These are phyloP conservation scores for Tephrocybe sp. DNA, from an alignment of 768 basidiomycete species.

Conservation along the genomic window DNA sequence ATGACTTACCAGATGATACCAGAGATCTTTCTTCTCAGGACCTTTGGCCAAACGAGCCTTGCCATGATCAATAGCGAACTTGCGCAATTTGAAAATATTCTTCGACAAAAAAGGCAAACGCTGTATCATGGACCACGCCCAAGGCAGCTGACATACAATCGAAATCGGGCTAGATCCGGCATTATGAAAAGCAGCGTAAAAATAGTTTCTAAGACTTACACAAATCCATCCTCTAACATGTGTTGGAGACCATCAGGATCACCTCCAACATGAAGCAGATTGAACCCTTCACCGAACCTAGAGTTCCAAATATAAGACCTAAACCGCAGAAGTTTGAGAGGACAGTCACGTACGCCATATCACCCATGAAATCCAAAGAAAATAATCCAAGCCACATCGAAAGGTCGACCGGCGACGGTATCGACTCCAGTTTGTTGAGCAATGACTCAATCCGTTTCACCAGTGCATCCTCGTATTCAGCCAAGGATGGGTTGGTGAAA, in stretches of 20 bases:
- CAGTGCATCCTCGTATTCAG: conserved; percentile 36
- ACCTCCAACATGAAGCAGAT: conserved; percentile 36
- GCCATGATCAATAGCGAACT: conserved; percentile 21
- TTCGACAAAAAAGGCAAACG: conserved; percentile 28
- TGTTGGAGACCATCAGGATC: conserved; percentile 18
- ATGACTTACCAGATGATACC: conserved; percentile 40
- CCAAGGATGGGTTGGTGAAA: conserved; percentile 34
- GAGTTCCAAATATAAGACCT: neutral
- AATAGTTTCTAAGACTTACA: conserved; percentile 13
- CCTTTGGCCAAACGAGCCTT: conserved; percentile 19
- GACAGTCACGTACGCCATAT: conserved; percentile 31
- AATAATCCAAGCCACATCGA: conserved; percentile 34
- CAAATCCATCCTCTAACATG: conserved; percentile 17
- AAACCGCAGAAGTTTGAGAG: neutral
- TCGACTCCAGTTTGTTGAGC: conserved; percentile 20
- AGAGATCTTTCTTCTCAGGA: conserved; percentile 26
- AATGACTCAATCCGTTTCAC: conserved; percentile 28
- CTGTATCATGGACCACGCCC: conserved; percentile 18
- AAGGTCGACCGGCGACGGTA: conserved; percentile 21
- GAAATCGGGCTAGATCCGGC: conserved; percentile 11
- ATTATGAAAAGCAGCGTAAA: neutral
- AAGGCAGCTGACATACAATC: conserved; percentile 22
- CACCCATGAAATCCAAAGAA: conserved; percentile 39
- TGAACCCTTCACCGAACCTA: conserved; percentile 33
- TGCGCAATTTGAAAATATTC: conserved; percentile 18